Base-by-base conservation (phyloP, 2,329 filamentous ascomycete species). In the Scleromitrula shiraiana region DNA sequence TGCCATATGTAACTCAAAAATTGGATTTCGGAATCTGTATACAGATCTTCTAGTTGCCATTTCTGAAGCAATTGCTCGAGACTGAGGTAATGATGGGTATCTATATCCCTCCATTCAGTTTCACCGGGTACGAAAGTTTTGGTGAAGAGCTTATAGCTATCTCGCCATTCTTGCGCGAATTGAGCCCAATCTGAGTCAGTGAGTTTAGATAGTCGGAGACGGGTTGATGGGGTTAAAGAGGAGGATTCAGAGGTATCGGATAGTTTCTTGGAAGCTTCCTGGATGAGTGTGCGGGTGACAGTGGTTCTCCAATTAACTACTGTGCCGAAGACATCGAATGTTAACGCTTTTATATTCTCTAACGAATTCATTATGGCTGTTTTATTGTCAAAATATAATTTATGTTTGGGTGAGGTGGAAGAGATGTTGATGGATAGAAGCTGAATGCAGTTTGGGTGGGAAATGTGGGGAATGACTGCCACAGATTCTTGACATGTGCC, bases 261-360 rank as follows among this genome's bases (percentile, higher is more conserved):
- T 12, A 62, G 60, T 56, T 77, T 75, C 49, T 69, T 64, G 23
- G 66, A 61, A 12, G 78, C 74, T 32, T 72, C 71, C 9, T 70
- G 61, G 20, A 67, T 63, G 40, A 93, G 74, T 46, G 78, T 76
- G 7, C 72, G 67, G 12, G 73, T 77, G 17, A 93, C 78, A 2
- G 80, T 78, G 32, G 70, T 71, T 49, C 85, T 82, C 85, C 86
- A 91, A 69, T 91, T 15, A 7, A 8, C 7, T 7, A 15, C 7
- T 35, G 32, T 93, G 56, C 85, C 85, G 64, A 90, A 89, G 58
- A 88, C 77, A 67, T 89, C 85, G 60, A 88, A 88, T 46, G 82
- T 73, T 27, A 89, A 69, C 7, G 77, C 83, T 55, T 79, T 78
- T 53, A 29, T 12, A 29, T 29, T 29, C 26, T 29, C 12, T 6